phyloP scores from a whole-genome alignment of 768 basidiomycete species.

The Hysterangium stoloniferum region DNA sequence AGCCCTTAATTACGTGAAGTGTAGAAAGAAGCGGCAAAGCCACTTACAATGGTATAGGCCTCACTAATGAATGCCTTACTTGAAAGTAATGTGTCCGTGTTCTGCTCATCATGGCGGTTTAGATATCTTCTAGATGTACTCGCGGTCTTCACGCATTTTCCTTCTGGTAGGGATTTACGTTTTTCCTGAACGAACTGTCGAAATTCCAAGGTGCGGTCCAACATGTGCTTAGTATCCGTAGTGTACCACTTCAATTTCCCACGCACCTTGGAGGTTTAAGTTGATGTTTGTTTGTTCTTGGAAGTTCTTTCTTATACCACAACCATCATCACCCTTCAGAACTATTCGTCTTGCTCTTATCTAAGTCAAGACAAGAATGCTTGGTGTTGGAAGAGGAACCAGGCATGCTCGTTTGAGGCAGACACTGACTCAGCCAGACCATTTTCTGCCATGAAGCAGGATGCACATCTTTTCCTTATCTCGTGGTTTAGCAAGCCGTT shows the following conservation, averaged over 20 bases:
- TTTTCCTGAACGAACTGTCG: slow-evolving; percentile 42
- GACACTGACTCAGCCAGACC: neutral
- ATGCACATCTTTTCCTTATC: slow-evolving; percentile 11
- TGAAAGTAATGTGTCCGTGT: slow-evolving; percentile 24
- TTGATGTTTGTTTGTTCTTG: neutral
- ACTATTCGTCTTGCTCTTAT: neutral
- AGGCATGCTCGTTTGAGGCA: slow-evolving; percentile 17
- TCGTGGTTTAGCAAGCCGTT: neutral
- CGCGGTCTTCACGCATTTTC: slow-evolving; percentile 42
- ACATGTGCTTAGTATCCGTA: no score
- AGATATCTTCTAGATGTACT: slow-evolving; percentile 19
- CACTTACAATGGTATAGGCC: slow-evolving; percentile 60
- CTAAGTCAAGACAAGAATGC: neutral
- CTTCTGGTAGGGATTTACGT: slow-evolving; percentile 32
- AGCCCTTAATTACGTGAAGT: slow-evolving; percentile 3
- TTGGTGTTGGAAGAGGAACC: slow-evolving; percentile 9
- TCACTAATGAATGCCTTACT: slow-evolving; percentile 67
- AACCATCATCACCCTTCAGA: neutral
- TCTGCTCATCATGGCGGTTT: slow-evolving; percentile 24
- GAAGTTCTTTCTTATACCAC: slow-evolving; percentile 4
- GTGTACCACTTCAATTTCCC: slow-evolving; percentile 31
- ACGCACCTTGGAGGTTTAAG: slow-evolving; percentile 1
- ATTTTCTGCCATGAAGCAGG: slow-evolving; percentile 15
- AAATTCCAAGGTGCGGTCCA: slow-evolving; percentile 59
- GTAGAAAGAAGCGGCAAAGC: slow-evolving; percentile 19